phyloP scores from a whole-genome alignment of 2,329 filamentous ascomycete genomes.

The Daldinia sp. region DNA sequence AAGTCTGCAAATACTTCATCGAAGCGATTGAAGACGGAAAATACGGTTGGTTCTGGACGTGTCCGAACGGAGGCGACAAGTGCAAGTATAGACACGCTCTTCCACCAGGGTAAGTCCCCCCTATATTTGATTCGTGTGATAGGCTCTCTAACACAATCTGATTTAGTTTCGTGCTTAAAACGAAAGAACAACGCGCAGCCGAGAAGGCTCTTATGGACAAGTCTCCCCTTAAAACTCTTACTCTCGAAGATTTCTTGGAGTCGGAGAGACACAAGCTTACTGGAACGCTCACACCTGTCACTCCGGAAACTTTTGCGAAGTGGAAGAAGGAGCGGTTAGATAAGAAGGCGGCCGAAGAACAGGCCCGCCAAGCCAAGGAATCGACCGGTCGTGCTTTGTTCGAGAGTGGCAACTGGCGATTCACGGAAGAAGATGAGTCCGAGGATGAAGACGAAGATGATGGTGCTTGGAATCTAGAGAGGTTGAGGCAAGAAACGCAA shows the following conservation, averaged over 20 bases:
- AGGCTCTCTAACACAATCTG: slow-evolving; percentile 46
- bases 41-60: slow-evolving; percentile 99
- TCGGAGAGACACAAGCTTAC: slow-evolving; percentile 95
- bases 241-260: slow-evolving; percentile 96
- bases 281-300: slow-evolving; percentile 92
- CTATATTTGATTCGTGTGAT: background rate
- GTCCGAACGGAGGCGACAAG: slow-evolving; percentile 95
- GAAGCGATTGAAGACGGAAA: slow-evolving; percentile 97
- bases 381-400: slow-evolving; percentile 95
- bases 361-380: slow-evolving; percentile 91
- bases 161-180: slow-evolving; percentile 91
- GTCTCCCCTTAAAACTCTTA: slow-evolving; percentile 92
- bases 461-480: slow-evolving; percentile 81
- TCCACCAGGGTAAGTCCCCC: slow-evolving; percentile 82
- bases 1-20: slow-evolving; percentile 99
- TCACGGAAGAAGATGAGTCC: slow-evolving; percentile 68
- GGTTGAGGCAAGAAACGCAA: slow-evolving; percentile 87
- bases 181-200: slow-evolving; percentile 93
- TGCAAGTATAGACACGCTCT: slow-evolving; percentile 99
- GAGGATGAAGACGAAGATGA: slow-evolving; percentile 68
- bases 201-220: slow-evolving; percentile 98
- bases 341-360: slow-evolving; percentile 95
- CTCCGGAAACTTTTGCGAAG: slow-evolving; percentile 89
- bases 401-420: slow-evolving; percentile 93
- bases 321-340: slow-evolving; percentile 96